phyloP scores from a whole-genome alignment of 345 rosid species.

The Populus alba region DNA sequence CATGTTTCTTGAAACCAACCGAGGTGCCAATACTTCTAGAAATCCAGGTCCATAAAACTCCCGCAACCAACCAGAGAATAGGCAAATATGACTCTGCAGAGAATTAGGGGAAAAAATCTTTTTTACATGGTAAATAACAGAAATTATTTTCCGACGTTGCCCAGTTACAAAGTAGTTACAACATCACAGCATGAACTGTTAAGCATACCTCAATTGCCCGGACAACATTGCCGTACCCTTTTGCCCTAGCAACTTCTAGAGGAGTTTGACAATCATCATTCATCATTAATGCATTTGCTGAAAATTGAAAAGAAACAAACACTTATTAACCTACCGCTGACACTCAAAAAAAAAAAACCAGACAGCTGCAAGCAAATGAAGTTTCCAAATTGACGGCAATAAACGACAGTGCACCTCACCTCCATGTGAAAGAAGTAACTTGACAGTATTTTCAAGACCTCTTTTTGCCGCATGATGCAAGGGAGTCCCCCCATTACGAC shows the following conservation, averaged over 20 bases:
- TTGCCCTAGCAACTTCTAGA: conserved; percentile 82
- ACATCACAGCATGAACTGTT: neutral
- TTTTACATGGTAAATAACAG: neutral
- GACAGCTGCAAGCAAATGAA: neutral
- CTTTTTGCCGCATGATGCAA: conserved; percentile 96
- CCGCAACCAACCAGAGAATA: conserved; percentile 94
- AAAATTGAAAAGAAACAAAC: conserved; percentile 10
- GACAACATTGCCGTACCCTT: conserved; percentile 67
- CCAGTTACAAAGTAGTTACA: neutral
- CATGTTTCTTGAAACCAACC: conserved; percentile 82
- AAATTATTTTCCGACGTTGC: neutral
- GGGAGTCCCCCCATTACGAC: conserved; percentile 86
- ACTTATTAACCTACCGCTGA: neutral
- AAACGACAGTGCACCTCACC: conserved; percentile 37
- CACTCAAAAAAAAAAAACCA: neutral
- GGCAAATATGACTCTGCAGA: conserved; percentile 65
- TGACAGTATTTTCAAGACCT: conserved; percentile 74
- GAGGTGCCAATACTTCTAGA: conserved; percentile 82
- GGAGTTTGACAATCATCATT: conserved; percentile 94
- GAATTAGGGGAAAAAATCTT: conserved; percentile 2
- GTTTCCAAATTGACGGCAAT: neutral
- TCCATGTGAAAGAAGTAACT: conserved; percentile 74
- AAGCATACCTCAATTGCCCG: conserved; percentile 77
- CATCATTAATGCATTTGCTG: conserved; percentile 77
- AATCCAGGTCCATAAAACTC: conserved; percentile 84